phyloP scores from a whole-genome alignment of 495 filamentous ascomycete genomes.

The Hyphodiscus hymeniophilus region DNA sequence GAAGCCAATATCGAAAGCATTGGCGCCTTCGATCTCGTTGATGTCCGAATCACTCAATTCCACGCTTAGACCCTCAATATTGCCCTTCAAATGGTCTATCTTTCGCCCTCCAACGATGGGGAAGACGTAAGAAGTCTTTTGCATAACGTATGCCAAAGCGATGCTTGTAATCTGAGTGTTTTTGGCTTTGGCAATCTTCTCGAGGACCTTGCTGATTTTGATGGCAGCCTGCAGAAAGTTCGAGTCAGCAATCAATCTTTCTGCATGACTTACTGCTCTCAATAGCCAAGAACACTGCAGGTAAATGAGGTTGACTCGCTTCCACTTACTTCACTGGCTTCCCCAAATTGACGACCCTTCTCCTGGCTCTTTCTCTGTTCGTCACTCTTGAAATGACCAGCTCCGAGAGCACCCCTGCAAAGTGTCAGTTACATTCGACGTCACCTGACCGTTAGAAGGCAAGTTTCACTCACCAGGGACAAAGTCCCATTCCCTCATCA shows the following conservation, averaged over 20 bases:
- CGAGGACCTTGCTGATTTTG: constrained; percentile 47
- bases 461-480: no score
- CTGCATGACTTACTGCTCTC: no score
- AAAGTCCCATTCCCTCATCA: constrained; percentile 61
- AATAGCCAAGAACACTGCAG: no score
- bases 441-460: no score
- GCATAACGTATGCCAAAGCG: constrained; percentile 66
- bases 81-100: constrained; percentile 53
- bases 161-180: constrained; percentile 45
- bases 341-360: constrained; percentile 12
- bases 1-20: constrained; percentile 56
- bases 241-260: no score
- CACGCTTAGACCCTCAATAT: constrained; percentile 56
- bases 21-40: constrained; percentile 52
- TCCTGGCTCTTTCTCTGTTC: constrained; percentile 28
- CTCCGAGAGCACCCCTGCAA: constrained; percentile 52
- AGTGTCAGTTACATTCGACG: no score
- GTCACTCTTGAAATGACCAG: constrained; percentile 54
- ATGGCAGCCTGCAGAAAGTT: no score
- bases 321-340: constrained; percentile 8
- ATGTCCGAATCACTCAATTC: constrained; percentile 52
- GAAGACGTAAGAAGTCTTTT: constrained; percentile 69
- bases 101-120: constrained; percentile 61
- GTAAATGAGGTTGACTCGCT: no score
- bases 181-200: constrained; percentile 47